phyloP scores from a whole-genome alignment of 176 grass and related monocot species.

The Guadua angustifolia region DNA sequence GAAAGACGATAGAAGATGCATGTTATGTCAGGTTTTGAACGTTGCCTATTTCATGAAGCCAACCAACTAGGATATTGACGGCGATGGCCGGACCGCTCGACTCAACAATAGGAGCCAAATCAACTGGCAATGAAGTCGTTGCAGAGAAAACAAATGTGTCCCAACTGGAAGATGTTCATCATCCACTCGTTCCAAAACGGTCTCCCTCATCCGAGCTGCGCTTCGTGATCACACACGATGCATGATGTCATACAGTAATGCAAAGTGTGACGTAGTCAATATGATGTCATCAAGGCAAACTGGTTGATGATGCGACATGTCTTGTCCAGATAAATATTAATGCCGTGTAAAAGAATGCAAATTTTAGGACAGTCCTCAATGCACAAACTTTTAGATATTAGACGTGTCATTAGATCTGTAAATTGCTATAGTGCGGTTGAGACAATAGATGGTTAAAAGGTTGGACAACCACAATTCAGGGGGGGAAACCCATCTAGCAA shows the following conservation, averaged over 20 bases:
- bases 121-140: background rate
- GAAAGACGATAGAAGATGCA: background rate
- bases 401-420: background rate
- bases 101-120: background rate
- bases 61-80: background rate
- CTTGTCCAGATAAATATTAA: background rate
- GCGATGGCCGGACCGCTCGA: background rate
- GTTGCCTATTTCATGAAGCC: background rate
- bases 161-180: background rate
- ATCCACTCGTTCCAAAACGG: background rate
- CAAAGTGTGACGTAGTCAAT: background rate
- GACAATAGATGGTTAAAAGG: background rate
- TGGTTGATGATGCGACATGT: background rate
- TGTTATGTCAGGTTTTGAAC: background rate
- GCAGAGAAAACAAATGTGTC: background rate
- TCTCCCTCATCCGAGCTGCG: background rate
- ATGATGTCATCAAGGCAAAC: too few relatives aligned
- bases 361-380: background rate
- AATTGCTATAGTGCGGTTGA: background rate
- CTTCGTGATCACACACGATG: background rate
- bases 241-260: background rate
- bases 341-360: background rate
- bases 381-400: background rate
- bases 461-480: background rate
- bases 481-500: background rate